Base-by-base conservation (phyloP, 1,139 yeast species). In the Diutina siamensis region DNA sequence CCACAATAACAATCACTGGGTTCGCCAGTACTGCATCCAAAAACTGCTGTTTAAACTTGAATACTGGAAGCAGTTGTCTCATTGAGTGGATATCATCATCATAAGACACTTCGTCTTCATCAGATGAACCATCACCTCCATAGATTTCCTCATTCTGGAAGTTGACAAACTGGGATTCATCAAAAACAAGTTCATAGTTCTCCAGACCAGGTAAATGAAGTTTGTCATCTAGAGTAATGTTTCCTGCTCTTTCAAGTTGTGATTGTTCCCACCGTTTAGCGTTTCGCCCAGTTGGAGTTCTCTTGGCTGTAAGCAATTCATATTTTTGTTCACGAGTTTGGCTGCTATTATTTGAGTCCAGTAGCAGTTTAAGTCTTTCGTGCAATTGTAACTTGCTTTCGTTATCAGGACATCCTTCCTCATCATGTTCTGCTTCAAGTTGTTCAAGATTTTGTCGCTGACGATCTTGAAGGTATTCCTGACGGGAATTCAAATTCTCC, bases 1-100 rank as follows among this genome's bases (percentile, higher is more conserved):
- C 98, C 33, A 92, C 96, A 44, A 92, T 83, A 40, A 92, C 83
- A 35, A 89, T 58, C 32, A 89, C 83, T 57, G 87, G 95, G 55
- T 84, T 76, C 15, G 73, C 63, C 19, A 61, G 58, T 2, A 92
- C 72, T 0, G 87, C 78, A 0, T 72, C 69, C n/a, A 92, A 60
- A 27, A 92, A 71, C 45, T 76, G 71, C 2, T 73, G 66, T 47
- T 87, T 68, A 63, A 77, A 83, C 46, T 71, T 65, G 55, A 67
- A 86, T 1, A 89, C 95, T 0, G 98, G 98, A 20, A 92, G 64
- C 0, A 87, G 77, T 53, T 68, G 72, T 45, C 94, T 62, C 1
- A 77, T 72, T 10, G 68, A 69, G 10, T 64, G 69, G 33, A 75
- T 67, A 9, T 28, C 44, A n/a, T 31, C 15, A 2, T 13, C 19